Evolutionary conservation across 1,284 basidiomycete species (phyloP).

Genomic region (Crucibulum cyathiforme): DNA sequence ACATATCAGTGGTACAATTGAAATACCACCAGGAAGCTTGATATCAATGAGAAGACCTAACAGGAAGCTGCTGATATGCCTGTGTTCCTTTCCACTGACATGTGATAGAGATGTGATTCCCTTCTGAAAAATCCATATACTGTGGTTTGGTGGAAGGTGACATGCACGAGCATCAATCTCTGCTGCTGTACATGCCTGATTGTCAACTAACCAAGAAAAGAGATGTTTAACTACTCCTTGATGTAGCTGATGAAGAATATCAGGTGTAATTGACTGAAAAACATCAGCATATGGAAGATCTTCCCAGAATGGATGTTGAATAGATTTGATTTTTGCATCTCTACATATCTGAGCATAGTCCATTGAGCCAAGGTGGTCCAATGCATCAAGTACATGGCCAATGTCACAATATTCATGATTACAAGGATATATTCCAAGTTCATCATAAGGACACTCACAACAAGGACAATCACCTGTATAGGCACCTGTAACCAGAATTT

Average conservation of each 20-base stretch:
- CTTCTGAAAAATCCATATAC: slow-evolving; percentile 39
- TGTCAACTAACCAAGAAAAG: slow-evolving; percentile 22
- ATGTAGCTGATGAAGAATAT: slow-evolving; percentile 28
- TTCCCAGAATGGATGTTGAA: slow-evolving; percentile 32
- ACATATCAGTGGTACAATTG: slow-evolving; percentile 7
- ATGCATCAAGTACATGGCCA: slow-evolving; percentile 4
- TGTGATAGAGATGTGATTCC: slow-evolving; percentile 38
- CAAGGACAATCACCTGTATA: slow-evolving; percentile 22
- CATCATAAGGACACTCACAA: slow-evolving; percentile 8
- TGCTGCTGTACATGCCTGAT: slow-evolving; percentile 11
- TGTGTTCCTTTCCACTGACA: slow-evolving; percentile 31
- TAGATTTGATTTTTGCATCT: slow-evolving; percentile 15
- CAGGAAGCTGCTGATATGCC: slow-evolving; percentile 26
- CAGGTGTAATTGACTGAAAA: slow-evolving; percentile 26
- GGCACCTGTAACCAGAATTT: slow-evolving; percentile 20
- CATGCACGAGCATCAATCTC: slow-evolving; percentile 38
- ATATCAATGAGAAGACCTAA: slow-evolving; percentile 3
- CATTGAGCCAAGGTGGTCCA: slow-evolving; percentile 1
- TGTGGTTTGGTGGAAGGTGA: slow-evolving; percentile 37
- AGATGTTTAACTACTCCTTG: slow-evolving; percentile 40
- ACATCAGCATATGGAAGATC: slow-evolving; percentile 26
- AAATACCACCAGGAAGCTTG: slow-evolving; percentile 1
- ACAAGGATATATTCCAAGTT: slow-evolving; percentile 9
- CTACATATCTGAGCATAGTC: slow-evolving; percentile 12
- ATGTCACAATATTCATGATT: slow-evolving; percentile 8